Evolutionary conservation across 768 basidiomycete genomes (phyloP), one percentile per base, ranked within the genome.

Genomic region (Gelatoporia subvermispora): DNA sequence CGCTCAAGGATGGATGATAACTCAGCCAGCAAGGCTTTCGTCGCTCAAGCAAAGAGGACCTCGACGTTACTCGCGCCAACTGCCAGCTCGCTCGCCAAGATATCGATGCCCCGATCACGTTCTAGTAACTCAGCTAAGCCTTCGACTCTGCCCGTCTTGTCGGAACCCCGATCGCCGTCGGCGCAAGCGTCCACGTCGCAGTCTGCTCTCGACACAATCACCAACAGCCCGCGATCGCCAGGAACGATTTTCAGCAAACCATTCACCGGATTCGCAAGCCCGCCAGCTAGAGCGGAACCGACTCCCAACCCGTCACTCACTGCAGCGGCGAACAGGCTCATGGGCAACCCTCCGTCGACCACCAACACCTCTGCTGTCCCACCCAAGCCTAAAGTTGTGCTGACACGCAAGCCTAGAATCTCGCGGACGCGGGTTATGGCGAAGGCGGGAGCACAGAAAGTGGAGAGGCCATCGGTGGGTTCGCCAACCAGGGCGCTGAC

Each of bases 361-460:
- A 45, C 45, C 42, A 54, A 51, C 48, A 54, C 48, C 1, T 49
- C 39, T 11, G 50, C 52, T 2, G 48, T 60, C 8, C 57, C 63
- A 16, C 55, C 57, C 15, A 67, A 64, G 46, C 60, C 60, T 4
- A 69, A 68, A 49, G 52, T 59, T 15, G 49, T 68, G 17, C 54
- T 71, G 22, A 72, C 76, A 8, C 77, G 85, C 48, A 83, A 81
- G 60, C 88, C 88, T 3, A 78, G 87, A 8, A 87, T 91, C 53
- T 91, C 88, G 37, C 78, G 89, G 35, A 87, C 86, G 22, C 84
- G 82, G 52, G 85, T 91, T 35, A 88, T 90, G 39, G 85, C 88
- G 0, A 79, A 75, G 56, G 69, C 90, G 31, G 85, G 83, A 1
- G 84, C 84, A 13, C 84, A 90, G 63, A 79, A 88, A 5, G 9